Conservation (phyloP, 139 green algal species). For the Spirogloea muscicola region DNA sequence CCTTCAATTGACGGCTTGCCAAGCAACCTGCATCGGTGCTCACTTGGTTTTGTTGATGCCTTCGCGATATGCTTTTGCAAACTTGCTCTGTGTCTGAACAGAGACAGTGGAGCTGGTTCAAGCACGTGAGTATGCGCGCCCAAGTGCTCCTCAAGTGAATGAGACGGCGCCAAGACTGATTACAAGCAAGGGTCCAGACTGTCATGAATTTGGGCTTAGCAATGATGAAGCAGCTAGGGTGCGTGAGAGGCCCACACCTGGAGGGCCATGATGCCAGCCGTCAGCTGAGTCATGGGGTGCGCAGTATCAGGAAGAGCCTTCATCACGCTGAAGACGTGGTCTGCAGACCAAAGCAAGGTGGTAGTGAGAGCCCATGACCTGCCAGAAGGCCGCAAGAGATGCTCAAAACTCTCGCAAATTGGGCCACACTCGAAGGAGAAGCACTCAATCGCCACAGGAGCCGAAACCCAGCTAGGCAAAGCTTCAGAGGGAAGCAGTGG, state of each 20-base stretch:
- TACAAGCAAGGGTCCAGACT: too few relatives aligned
- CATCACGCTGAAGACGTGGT: slow-evolving; percentile 67
- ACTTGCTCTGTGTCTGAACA: slow-evolving; percentile 63
- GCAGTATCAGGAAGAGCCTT: slow-evolving; percentile 68
- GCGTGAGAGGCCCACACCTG: slow-evolving; percentile 68
- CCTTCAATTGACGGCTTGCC: too few relatives aligned
- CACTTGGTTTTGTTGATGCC: slow-evolving; percentile 77
- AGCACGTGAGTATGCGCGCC: not conserved
- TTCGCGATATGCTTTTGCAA: slow-evolving; percentile 74
- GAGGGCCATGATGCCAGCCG: slow-evolving; percentile 69
- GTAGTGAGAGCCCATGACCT: not conserved
- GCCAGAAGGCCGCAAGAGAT: too few relatives aligned
- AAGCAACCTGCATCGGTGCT: too few relatives aligned
- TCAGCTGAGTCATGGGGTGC: slow-evolving; percentile 92
- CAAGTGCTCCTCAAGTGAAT: too few relatives aligned
- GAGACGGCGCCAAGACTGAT: not conserved
- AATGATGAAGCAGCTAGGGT: not conserved
- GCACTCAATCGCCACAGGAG: too few relatives aligned
- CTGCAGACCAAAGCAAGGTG: slow-evolving; percentile 48
- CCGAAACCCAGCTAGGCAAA: too few relatives aligned
- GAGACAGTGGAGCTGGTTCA: not conserved
- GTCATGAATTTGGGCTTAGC: not conserved
- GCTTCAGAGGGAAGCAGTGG: too few relatives aligned
- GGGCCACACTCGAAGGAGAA: too few relatives aligned
- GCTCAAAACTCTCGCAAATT: too few relatives aligned